Evolutionary conservation across 2,329 filamentous ascomycete species (phyloP).

Genomic region (Pezicula neosporulosa): DNA sequence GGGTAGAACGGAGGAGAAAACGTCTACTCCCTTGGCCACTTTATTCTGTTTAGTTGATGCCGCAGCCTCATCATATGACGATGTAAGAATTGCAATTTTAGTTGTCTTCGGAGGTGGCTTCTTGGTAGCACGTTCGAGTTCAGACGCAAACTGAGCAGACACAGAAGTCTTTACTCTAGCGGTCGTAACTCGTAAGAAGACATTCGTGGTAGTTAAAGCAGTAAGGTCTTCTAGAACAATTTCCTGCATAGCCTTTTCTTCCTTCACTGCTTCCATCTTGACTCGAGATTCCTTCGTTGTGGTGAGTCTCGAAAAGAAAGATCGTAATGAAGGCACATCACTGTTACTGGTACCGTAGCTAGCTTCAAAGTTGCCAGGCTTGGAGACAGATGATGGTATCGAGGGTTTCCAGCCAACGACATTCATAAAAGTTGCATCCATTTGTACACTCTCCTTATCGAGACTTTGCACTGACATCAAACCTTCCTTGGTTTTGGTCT

Average conservation of each 20-base stretch:
- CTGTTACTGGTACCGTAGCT: constrained; percentile 43
- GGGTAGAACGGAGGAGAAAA: constrained; percentile 88
- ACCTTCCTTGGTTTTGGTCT: constrained; percentile 78
- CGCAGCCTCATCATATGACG: constrained; percentile 82
- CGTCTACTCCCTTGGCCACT: constrained; percentile 61
- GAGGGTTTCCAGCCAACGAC: constrained; percentile 80
- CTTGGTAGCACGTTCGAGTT: constrained; percentile 93
- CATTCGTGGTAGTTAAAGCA: constrained; percentile 67
- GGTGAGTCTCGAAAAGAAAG: constrained; percentile 78
- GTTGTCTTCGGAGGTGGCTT: constrained; percentile 91
- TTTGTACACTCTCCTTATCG: constrained; percentile 82
- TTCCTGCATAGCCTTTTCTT: constrained; percentile 61
- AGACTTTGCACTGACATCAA: constrained; percentile 84
- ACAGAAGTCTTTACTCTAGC: constrained; percentile 79
- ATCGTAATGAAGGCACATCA: constrained; percentile 63
- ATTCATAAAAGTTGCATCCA: constrained; percentile 87
- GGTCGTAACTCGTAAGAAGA: constrained; percentile 86
- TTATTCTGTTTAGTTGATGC: constrained; percentile 43
- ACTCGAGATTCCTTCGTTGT: constrained; percentile 47
- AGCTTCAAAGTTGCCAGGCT: constrained; percentile 20
- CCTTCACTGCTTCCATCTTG: constrained; percentile 53
- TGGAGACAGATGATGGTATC: constrained; percentile 30
- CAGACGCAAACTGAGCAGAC: constrained; percentile 67
- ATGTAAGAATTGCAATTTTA: constrained; percentile 82
- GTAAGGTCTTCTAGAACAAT: constrained; percentile 69